Base-by-base conservation (phyloP, 1,284 basidiomycete species). In the Fereydounia khargensis region DNA sequence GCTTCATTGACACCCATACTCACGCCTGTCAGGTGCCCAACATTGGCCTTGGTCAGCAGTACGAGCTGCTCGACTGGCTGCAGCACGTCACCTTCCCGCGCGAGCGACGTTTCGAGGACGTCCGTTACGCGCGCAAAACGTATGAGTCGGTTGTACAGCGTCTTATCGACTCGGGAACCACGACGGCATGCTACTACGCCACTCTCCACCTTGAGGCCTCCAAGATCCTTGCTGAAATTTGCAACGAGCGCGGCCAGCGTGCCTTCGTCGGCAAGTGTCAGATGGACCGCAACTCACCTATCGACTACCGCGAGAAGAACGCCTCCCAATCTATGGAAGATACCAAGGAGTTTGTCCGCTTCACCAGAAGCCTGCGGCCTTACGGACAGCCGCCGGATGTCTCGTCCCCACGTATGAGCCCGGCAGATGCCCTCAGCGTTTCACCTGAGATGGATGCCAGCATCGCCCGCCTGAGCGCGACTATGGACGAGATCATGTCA, bases 201-300 rank as follows among this genome's bases (percentile, higher is more conserved):
- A 87, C 86, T 0, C 76, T 94, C 5, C 90, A 98, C 76, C 78
- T 86, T 16, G 86, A 88, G 51, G 83, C 86, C 0, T 89, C 88
- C 8, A 88, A 87, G 76, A 79, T 83, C 25, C 82, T 97, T 1
- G 91, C 89, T 2, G 83, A 89, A 36, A 82, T 88, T 20, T 83
- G 88, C 31, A 81, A 85, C 61, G 73, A 78, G 21, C 79, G 79
- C 61, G 89, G 91, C 17, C 91, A 96, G 77, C 83, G 92, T 36
- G 90, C 88, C 0, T 86, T 91, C 65, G 83, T 91, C 35, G 90
- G 89, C 33, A 79, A 94, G 85, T 96, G 92, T 77, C 91, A 89
- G 78, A 96, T 97, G 91, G 82, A 96, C 78, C 81, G 85, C 18
- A 82, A 91, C 68, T 81, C 79, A 32, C 85, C 88, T 0, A 76